Percentiles rank a stretch among this genome's conserved stretches.
These are phyloP conservation scores for Podila epigama DNA, from an alignment of 192 early-diverging fungal genomes.

Conservation along the genomic window DNA sequence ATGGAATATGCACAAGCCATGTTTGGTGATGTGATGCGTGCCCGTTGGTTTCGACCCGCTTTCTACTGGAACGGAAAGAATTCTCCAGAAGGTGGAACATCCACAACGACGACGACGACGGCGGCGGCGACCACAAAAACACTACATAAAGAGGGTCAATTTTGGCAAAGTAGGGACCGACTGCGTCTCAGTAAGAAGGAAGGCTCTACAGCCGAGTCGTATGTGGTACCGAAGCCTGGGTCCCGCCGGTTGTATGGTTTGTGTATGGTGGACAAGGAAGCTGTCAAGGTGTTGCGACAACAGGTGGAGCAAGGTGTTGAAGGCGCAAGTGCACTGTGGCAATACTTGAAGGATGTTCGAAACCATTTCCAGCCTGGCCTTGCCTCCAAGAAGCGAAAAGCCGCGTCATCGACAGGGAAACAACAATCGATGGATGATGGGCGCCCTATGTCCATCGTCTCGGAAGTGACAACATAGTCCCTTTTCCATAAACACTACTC, in stretches of 20 bases:
- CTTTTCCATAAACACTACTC: too few species aligned
- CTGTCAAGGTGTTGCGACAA: conserved; percentile 34
- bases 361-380: conserved; percentile 55
- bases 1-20: conserved; percentile 56
- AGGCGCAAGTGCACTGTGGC: conserved; percentile 46
- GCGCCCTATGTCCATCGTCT: too few species aligned
- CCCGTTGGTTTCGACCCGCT: conserved; percentile 56
- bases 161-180: conserved; percentile 54
- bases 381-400: conserved; percentile 30
- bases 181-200: conserved; percentile 60
- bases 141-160: conserved; percentile 50
- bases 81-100: conserved; percentile 24
- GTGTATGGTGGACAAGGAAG: conserved; percentile 62
- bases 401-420: conserved; percentile 1
- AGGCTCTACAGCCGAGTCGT: conserved; percentile 63
- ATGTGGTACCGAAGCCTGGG: conserved; percentile 25
- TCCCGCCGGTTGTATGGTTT: conserved; percentile 54
- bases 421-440: conserved; percentile 13
- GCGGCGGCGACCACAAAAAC: not conserved
- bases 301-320: conserved; percentile 43
- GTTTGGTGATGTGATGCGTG: conserved; percentile 50
- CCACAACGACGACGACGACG: too few species aligned
- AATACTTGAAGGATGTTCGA: conserved; percentile 56
- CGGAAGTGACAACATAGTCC: too few species aligned
- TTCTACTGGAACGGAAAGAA: conserved; percentile 71